A percentile compares a stretch with the other conserved stretches of the same genome.
Evolutionary conservation across 345 rosid species (phyloP).

Genomic region (Tarenaya hassleriana): DNA sequence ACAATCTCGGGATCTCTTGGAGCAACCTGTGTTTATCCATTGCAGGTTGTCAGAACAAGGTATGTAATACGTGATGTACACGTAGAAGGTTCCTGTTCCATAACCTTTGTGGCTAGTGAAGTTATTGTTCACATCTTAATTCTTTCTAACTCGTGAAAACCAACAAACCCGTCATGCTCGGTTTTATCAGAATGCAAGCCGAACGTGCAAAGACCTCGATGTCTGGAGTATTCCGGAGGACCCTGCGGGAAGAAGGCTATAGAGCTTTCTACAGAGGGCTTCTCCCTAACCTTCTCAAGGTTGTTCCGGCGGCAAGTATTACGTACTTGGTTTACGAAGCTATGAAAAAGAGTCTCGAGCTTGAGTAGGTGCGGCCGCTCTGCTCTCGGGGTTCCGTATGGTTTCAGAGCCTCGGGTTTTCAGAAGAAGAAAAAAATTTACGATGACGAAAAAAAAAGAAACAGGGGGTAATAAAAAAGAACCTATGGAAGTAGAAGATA

Average conservation of each 20-base stretch:
- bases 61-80: too few relatives aligned
- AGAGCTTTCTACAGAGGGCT: slow-evolving; percentile 82
- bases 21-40: slow-evolving; percentile 91
- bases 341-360: slow-evolving; percentile 72
- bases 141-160: too few relatives aligned
- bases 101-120: too few relatives aligned
- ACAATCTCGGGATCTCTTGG: slow-evolving; percentile 83
- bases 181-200: slow-evolving; percentile 74
- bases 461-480: too few relatives aligned
- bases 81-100: too few relatives aligned
- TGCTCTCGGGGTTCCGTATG: too few relatives aligned
- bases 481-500: too few relatives aligned
- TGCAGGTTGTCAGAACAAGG: slow-evolving; percentile 95
- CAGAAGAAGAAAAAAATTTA: too few relatives aligned
- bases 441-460: too few relatives aligned
- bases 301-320: slow-evolving; percentile 48
- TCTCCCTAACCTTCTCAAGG: slow-evolving; percentile 76
- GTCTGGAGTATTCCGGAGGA: slow-evolving; percentile 72
- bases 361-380: slow-evolving; percentile 35
- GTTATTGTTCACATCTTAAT: too few relatives aligned
- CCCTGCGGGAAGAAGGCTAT: slow-evolving; percentile 58
- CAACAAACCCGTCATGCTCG: too few relatives aligned
- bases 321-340: slow-evolving; percentile 61
- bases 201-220: slow-evolving; percentile 54
- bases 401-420: too few relatives aligned